These are phyloP conservation scores for Colletotrichum destructivum DNA, from an alignment of 2,329 filamentous ascomycete genomes.

Conservation along the genomic window DNA sequence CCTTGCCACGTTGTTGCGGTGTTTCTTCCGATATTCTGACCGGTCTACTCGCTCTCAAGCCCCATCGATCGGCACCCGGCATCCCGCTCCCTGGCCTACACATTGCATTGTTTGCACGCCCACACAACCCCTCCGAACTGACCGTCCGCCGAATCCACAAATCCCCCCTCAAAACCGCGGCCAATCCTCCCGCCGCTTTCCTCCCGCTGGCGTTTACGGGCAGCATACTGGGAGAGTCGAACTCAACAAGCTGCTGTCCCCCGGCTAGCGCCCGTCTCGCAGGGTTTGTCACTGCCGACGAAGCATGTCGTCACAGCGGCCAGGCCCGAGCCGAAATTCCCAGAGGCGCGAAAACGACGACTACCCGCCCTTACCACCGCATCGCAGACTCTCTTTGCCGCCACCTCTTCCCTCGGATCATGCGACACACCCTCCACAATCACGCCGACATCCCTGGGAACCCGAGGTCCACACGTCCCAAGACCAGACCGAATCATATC, in stretches of 20 bases:
- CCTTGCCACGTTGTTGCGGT: neutral
- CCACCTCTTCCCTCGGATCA: conserved; percentile 41
- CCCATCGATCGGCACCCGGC: conserved; percentile 9
- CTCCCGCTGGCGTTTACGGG: neutral
- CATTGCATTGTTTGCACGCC: neutral
- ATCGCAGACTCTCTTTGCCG: conserved; percentile 51
- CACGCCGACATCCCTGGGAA: conserved; percentile 35
- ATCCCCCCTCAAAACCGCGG: conserved; percentile 12
- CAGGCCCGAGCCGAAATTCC: conserved; percentile 45
- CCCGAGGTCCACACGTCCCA: conserved; percentile 21
- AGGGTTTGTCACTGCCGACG: conserved; percentile 43
- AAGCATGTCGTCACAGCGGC: conserved; percentile 44
- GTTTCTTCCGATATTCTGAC: conserved; percentile 6
- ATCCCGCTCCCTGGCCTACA: conserved; percentile 8
- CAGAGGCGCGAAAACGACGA: conserved; percentile 51
- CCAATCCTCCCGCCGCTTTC: conserved; percentile 5
- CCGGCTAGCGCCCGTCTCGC: conserved; percentile 27
- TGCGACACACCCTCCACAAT: conserved; percentile 17
- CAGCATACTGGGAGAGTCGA: neutral
- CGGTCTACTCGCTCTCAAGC: neutral
- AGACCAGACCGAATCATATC: conserved; percentile 20
- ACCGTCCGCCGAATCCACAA: conserved; percentile 29
- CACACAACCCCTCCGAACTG: conserved; percentile 12
- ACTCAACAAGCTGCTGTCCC: neutral
- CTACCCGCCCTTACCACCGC: conserved; percentile 51